Evolutionary conservation across 345 rosid species (phyloP).

Genomic region (Eucalyptus pauciflora): DNA sequence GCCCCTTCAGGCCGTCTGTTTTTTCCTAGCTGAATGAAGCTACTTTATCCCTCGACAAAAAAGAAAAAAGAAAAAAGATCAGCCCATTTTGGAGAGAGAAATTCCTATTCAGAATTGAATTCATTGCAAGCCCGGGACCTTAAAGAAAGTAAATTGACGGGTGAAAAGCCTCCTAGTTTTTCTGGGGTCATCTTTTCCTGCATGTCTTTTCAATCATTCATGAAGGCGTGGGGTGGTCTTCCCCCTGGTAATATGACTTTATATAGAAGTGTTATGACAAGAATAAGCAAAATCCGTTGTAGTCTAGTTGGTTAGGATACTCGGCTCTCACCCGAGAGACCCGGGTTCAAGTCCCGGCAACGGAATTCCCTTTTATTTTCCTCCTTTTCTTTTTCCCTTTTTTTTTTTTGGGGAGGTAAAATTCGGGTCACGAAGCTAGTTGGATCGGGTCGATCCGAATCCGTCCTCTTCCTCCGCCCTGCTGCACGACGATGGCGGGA

Average conservation of each 20-base stretch:
- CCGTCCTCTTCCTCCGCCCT: not conserved
- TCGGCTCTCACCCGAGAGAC: conserved; percentile 44
- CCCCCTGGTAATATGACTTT: fast-evolving
- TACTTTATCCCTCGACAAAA: too few relatives aligned
- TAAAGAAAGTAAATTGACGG: not conserved
- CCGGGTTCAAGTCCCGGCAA: conserved; percentile 36
- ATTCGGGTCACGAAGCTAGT: not conserved
- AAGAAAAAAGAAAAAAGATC: too few relatives aligned
- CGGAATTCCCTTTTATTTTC: not conserved
- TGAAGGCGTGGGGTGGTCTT: fast-evolving
- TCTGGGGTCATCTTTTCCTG: not conserved
- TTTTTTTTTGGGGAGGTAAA: fast-evolving
- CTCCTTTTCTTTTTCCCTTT: not conserved
- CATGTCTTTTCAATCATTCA: too few relatives aligned
- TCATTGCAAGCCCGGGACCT: too few relatives aligned
- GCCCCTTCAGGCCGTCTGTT: fast-evolving
- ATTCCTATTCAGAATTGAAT: too few relatives aligned
- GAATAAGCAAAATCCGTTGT: not conserved
- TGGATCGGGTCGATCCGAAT: not conserved
- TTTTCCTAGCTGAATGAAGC: not conserved
- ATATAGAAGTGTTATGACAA: fast-evolving
- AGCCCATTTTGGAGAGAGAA: too few relatives aligned
- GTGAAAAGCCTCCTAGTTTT: not conserved
- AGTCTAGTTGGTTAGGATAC: conserved; percentile 40
- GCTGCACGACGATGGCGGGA: not conserved